These are phyloP conservation scores for Ramalina intermedia DNA, from an alignment of 495 filamentous ascomycete species.

Conservation along the genomic window DNA sequence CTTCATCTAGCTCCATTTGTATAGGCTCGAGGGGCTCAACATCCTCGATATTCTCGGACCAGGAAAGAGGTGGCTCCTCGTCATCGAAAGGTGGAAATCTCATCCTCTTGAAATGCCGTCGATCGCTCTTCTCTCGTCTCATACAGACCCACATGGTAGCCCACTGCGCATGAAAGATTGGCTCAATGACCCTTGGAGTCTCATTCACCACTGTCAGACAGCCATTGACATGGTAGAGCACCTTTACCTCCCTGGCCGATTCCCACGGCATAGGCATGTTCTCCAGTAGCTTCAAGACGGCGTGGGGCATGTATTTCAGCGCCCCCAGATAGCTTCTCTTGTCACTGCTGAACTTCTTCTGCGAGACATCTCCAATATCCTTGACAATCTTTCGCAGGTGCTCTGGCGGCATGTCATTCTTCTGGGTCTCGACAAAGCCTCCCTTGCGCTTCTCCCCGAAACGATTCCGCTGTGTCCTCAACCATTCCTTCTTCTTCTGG, in stretches of 20 bases:
- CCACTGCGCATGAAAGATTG: constrained; percentile 98
- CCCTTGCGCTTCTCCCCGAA: constrained; percentile 96
- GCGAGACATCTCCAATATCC: constrained; percentile 97
- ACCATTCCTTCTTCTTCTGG: constrained; percentile 98
- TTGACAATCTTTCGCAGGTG: constrained; percentile 96
- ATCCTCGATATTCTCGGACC: constrained; percentile 98
- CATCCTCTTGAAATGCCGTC: constrained; percentile 97
- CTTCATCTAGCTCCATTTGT: constrained; percentile 95
- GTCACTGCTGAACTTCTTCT: constrained; percentile 98
- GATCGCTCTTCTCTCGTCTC: constrained; percentile 93
- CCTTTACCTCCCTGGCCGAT: constrained; percentile 86
- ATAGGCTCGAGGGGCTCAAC: constrained; percentile 97
- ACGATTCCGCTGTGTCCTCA: constrained; percentile 78
- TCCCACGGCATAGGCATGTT: constrained; percentile 99
- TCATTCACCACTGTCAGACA: constrained; percentile 97
- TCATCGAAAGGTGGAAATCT: constrained; percentile 98
- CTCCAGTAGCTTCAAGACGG: constrained; percentile 95
- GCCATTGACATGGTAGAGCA: constrained; percentile 96
- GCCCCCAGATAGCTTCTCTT: constrained; percentile 97
- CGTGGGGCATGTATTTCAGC: constrained; percentile 98
- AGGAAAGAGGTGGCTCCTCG: constrained; percentile 92
- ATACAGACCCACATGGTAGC: constrained; percentile 99
- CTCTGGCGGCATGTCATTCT: constrained; percentile 97
- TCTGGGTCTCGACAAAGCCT: constrained; percentile 93
- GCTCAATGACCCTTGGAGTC: constrained; percentile 91